Percentiles rank a stretch among this genome's conserved stretches.
phyloP scores from a whole-genome alignment of 2,329 filamentous ascomycete genomes.

The Penicillium sp. region DNA sequence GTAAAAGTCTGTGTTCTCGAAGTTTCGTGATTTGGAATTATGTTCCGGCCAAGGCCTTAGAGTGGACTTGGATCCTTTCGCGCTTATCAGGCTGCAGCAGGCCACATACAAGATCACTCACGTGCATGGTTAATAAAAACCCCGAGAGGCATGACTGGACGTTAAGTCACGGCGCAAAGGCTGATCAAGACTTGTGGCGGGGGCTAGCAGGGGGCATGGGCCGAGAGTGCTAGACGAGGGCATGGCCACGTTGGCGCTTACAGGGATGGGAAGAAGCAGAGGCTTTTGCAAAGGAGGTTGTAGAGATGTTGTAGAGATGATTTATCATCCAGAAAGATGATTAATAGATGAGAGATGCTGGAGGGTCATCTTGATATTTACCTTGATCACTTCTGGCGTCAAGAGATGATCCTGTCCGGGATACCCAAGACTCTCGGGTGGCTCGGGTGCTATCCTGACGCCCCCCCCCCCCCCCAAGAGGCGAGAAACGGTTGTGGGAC shows the following conservation, averaged over 20 bases:
- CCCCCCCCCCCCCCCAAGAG: neutral
- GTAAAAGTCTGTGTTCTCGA: neutral
- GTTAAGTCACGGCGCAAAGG: neutral
- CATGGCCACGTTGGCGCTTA: neutral
- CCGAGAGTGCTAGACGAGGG: neutral
- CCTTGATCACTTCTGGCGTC: neutral
- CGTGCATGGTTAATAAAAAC: neutral
- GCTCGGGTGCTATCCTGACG: neutral
- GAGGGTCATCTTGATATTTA: neutral
- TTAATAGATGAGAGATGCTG: neutral
- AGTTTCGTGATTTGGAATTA: slow-evolving; percentile 7
- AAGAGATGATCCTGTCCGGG: neutral
- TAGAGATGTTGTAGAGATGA: neutral
- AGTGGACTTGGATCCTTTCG: slow-evolving; percentile 2
- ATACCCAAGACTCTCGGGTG: neutral
- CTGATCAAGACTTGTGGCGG: neutral
- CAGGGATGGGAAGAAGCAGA: neutral
- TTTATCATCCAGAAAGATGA: neutral
- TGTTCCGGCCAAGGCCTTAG: slow-evolving; percentile 5
- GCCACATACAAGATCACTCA: neutral
- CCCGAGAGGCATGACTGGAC: neutral
- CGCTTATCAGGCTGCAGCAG: slow-evolving; percentile 1
- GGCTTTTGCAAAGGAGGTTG: neutral
- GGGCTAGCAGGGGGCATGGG: neutral
- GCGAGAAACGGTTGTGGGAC: neutral